Conservation (phyloP, 306 rosid genomes). For the Leucaena leucocephala region DNA sequence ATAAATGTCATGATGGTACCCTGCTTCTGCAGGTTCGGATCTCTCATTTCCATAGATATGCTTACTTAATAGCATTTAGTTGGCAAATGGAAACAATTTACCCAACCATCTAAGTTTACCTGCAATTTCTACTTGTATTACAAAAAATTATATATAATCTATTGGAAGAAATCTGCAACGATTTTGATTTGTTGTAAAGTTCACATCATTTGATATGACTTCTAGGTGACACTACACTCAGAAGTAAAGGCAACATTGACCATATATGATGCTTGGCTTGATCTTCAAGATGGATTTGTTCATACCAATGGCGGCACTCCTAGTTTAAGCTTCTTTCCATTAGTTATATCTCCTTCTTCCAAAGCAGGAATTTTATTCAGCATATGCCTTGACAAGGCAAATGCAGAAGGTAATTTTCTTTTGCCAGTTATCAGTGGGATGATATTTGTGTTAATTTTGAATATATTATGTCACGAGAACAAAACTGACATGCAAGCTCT, state of each 20-base stretch:
- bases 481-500: conserved; percentile 26
- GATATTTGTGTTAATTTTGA: conserved; percentile 24
- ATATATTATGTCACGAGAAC: conserved; percentile 14
- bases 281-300: conserved; percentile 96
- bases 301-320: conserved; percentile 81
- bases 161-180: not conserved
- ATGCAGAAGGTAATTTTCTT: conserved; percentile 62
- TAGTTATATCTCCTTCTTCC: conserved; percentile 81
- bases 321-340: conserved; percentile 75
- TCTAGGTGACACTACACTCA: conserved; percentile 89
- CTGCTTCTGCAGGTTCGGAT: conserved; percentile 86
- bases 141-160: conserved; percentile 9
- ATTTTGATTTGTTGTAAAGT: conserved; percentile 36
- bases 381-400: conserved; percentile 71
- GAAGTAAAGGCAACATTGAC: conserved; percentile 89
- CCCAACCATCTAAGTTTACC: conserved; percentile 24
- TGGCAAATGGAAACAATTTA: conserved; percentile 24
- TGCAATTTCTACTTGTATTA: conserved; percentile 30
- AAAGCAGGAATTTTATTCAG: conserved; percentile 88
- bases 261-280: conserved; percentile 91
- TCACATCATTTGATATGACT: conserved; percentile 41
- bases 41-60: conserved; percentile 34
- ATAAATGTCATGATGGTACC: conserved; percentile 90
- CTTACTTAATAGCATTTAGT: conserved; percentile 19
- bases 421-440: conserved; percentile 26